phyloP scores from a whole-genome alignment of 257 asterid species.

The Striga asiatica region DNA sequence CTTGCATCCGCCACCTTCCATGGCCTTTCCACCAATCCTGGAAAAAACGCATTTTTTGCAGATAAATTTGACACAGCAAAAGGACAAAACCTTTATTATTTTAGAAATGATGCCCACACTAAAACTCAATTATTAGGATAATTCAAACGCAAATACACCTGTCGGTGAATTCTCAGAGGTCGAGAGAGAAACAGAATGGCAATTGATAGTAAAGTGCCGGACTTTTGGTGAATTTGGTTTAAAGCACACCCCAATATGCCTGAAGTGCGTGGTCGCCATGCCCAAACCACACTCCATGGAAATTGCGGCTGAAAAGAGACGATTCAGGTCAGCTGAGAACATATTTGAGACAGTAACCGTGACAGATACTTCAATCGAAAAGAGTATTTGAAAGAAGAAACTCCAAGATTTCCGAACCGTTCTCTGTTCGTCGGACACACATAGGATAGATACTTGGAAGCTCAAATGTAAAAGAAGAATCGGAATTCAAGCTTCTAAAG shows the following conservation, averaged over 20 bases:
- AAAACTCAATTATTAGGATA: background rate
- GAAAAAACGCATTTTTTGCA: background rate
- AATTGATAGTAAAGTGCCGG: conserved; percentile 18
- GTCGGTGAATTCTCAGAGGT: conserved; percentile 14
- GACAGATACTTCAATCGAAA: too few species aligned
- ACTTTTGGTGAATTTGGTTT: conserved; percentile 8
- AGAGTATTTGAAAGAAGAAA: too few species aligned
- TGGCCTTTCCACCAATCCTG: conserved; percentile 55
- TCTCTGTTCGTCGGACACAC: too few species aligned
- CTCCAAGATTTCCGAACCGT: too few species aligned
- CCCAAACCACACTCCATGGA: conserved; percentile 23
- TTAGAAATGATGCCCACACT: background rate
- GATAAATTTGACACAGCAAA: background rate
- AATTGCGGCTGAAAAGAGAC: too few species aligned
- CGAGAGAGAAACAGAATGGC: conserved; percentile 26
- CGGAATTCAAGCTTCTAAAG: too few species aligned
- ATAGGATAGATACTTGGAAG: too few species aligned
- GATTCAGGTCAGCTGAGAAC: too few species aligned
- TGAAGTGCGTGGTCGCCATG: conserved; percentile 18
- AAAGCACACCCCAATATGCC: conserved; percentile 16
- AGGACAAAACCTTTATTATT: background rate
- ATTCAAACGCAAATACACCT: conserved; percentile 7
- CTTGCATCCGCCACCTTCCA: conserved; percentile 97
- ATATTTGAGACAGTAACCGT: too few species aligned
- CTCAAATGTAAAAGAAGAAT: too few species aligned